Evolutionary conservation across 345 rosid genomes (phyloP).

Genomic region (Populus deltoides): DNA sequence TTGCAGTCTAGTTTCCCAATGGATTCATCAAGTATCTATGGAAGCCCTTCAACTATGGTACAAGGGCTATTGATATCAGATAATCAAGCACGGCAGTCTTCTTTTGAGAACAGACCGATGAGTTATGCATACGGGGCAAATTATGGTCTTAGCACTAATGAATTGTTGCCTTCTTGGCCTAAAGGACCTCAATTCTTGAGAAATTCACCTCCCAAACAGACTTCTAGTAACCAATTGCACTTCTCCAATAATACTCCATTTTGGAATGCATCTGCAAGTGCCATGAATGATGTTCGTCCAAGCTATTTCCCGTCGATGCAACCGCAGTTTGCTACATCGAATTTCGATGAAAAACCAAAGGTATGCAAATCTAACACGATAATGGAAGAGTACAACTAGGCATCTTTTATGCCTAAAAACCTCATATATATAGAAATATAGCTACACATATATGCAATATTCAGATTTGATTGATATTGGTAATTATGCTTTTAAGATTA

Average conservation of each 20-base stretch:
- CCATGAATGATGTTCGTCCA: conserved; percentile 53
- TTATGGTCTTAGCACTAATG: conserved; percentile 34
- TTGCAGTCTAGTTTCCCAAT: conserved; percentile 43
- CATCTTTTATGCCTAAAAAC: not conserved
- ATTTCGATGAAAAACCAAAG: conserved; percentile 43
- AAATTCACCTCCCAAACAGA: conserved; percentile 59
- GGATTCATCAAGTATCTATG: conserved; percentile 51
- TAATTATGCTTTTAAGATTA: conserved; percentile 12
- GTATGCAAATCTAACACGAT: conserved; percentile 2
- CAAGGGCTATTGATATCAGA: conserved; percentile 55
- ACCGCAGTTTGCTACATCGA: conserved; percentile 43
- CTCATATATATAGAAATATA: not conserved
- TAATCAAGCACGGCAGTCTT: conserved; percentile 32
- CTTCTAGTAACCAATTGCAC: conserved; percentile 52
- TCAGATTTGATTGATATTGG: not conserved
- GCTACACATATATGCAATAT: not conserved
- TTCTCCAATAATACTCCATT: conserved; percentile 90
- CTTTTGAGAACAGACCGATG: conserved; percentile 36
- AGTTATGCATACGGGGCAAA: conserved; percentile 29
- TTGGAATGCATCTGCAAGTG: conserved; percentile 67
- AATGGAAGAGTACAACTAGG: not conserved
- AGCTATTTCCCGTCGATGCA: conserved; percentile 59
- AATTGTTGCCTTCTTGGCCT: conserved; percentile 55
- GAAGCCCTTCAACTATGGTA: conserved; percentile 41
- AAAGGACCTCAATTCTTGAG: conserved; percentile 61